Evolutionary conservation across 768 basidiomycete genomes (phyloP).

Genomic region (Cystofilobasidium bisporidii): DNA sequence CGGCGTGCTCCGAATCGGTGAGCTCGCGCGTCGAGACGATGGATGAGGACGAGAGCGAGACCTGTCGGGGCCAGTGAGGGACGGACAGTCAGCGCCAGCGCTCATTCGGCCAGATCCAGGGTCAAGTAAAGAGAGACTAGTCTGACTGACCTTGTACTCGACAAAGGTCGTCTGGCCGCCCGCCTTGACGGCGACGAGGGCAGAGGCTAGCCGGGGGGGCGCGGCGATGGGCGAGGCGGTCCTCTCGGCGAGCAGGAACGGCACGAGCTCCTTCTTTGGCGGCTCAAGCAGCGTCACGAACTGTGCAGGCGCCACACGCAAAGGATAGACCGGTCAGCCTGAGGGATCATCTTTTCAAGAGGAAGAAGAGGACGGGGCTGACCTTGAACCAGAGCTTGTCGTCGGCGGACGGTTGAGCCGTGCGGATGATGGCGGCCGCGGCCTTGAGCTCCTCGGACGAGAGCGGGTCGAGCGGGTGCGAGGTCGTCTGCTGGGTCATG

Average conservation of each 20-base stretch:
- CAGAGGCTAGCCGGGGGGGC: conserved; percentile 1
- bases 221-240: background rate
- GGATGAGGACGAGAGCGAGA: background rate
- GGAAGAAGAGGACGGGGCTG: no score
- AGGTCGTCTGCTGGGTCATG: background rate
- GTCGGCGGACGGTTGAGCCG: background rate
- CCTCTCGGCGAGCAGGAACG: conserved; percentile 4
- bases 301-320: background rate
- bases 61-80: no score
- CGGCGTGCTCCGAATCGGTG: background rate
- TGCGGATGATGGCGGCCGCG: background rate
- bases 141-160: background rate
- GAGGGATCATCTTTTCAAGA: no score
- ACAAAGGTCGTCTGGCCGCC: conserved; percentile 1
- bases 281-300: conserved; percentile 15
- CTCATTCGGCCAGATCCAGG: no score
- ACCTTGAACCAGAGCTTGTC: conserved; percentile 15
- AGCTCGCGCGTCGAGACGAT: background rate
- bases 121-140: no score
- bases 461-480: conserved; percentile 24
- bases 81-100: no score
- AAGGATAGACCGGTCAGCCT: no score
- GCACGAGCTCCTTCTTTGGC: conserved; percentile 16
- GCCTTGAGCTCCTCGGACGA: conserved; percentile 1
- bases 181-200: background rate